Base-by-base conservation (phyloP, 2,329 filamentous ascomycete genomes). In the Ophiostoma tasmaniense region DNA sequence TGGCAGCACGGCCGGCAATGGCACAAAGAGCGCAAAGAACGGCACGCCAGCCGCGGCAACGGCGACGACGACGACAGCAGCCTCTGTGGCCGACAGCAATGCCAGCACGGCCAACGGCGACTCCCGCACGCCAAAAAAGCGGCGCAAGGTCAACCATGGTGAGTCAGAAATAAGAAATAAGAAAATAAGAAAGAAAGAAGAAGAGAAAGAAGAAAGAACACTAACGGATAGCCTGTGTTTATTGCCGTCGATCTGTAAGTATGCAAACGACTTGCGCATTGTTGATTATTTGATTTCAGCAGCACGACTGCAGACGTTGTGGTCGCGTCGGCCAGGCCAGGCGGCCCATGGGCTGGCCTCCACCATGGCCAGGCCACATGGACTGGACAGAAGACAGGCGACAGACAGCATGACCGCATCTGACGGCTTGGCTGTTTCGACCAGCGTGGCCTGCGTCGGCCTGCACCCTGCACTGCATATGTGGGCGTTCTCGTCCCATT, bases 111-210 rank as follows among this genome's bases (percentile, higher is more conserved):
- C 64, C 64, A 70, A 71, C 72, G 67, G 77, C 52, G 76, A 78
- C 71, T 71, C 74, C 71, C 84, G 85, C 79, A 90, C 87, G 77
- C 88, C 89, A 66, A 93, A 92, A 82, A 93, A 93, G 84, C 86
- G 91, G 81, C 90, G 91, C 83, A 94, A 94, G 82, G 91, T 94
- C 74, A 93, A 93, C 82, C 91, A 94, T 81, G 91, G 91, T 93
- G 87, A 81, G 88, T 70, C 33, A 33, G 33, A 33, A 8, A n/a
- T n/a, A n/a, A n/a, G n/a, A n/a, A n/a, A n/a, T n/a, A n/a, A n/a
- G n/a, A n/a, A n/a, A n/a, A 17, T 33, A 35, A 17, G 30, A 33
- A 10, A 14, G 10, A 30, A 3, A n/a, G 8, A 20, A 17, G 8
- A 62, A 62, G 28, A 37, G 11, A 8, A 33, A 33, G 3, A 39